Base-by-base conservation (phyloP, 306 rosid genomes). In the Oxytropis ochrocephala region DNA sequence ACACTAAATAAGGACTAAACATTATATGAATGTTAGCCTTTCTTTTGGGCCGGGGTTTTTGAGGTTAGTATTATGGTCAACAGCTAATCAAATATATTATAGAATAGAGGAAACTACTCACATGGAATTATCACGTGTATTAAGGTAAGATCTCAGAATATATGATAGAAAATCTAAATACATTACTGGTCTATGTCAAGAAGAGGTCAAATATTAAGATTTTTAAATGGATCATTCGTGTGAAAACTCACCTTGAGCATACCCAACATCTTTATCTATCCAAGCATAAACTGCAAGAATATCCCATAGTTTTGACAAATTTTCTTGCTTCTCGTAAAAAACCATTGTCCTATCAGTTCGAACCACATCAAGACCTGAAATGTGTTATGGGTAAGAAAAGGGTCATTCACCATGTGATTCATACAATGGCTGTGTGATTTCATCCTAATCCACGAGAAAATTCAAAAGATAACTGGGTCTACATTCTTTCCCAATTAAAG, bases 291-390 rank as follows among this genome's bases (percentile, higher is more conserved):
- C 95, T 12, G 96, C 89, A 64, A 95, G 92, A 83, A 95, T 77
- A 86, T 95, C 97, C 99, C 99, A 95, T 51, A 95, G 82, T 87
- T 95, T 95, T 17, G 99, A 86, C 73, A 95, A 78, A 78, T 91
- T 85, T 67, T 87, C 96, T 75, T 80, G 87, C 81, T 84, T 91
- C 89, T 95, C 99, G 13, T 95, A 95, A 81, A 91, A 95, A 55
- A 86, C 91, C 81, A 95, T 79, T n/a, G 97, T 84, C 80, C 99
- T 86, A 79, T 95, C 99, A 8, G 99, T 95, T 67, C 99, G 99
- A 77, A 89, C 74, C 73, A 95, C 99, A 30, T 95, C 99, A 71
- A 95, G 99, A 82, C 99, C 99, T 95, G 85, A 76, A 72, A 87
- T 55, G 46, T 53, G 52, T 43, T 64, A 58, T 10, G 50, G 14